phyloP scores from a whole-genome alignment of 2,329 filamentous ascomycete genomes.

The Penicillium sp. region DNA sequence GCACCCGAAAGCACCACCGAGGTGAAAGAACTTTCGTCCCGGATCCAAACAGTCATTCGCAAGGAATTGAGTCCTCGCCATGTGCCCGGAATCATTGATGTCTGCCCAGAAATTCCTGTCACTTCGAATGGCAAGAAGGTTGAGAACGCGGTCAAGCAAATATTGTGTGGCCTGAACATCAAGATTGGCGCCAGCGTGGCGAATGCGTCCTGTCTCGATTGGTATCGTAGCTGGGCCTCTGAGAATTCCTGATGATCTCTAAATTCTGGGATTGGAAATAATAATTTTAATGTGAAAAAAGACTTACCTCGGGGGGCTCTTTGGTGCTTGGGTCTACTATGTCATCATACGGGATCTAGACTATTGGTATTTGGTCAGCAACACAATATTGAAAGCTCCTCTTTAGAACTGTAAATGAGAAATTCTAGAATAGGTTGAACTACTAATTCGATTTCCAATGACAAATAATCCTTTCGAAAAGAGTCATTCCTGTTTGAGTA shows the following conservation, averaged over 20 bases:
- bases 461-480: neutral
- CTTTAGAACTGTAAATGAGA: neutral
- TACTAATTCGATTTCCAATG: neutral
- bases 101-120: conserved; percentile 84
- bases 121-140: conserved; percentile 98
- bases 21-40: conserved; percentile 65
- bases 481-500: neutral
- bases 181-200: conserved; percentile 93
- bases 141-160: conserved; percentile 95
- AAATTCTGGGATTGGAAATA: neutral
- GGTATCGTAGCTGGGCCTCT: conserved; percentile 79
- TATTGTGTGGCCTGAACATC: conserved; percentile 82
- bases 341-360: conserved; percentile 15
- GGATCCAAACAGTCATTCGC: conserved; percentile 71
- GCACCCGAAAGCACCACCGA: conserved; percentile 33
- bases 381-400: neutral
- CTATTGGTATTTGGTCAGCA: conserved; percentile 16
- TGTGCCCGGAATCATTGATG: conserved; percentile 81
- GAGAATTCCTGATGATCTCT: conserved; percentile 44
- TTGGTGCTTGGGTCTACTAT: neutral
- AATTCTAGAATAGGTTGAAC: too few species aligned
- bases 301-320: neutral
- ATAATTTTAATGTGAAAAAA: conserved; percentile 4
- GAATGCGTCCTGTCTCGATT: conserved; percentile 84
- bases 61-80: conserved; percentile 85